Conservation (phyloP, 345 rosid genomes). For the Theobroma cacao region DNA sequence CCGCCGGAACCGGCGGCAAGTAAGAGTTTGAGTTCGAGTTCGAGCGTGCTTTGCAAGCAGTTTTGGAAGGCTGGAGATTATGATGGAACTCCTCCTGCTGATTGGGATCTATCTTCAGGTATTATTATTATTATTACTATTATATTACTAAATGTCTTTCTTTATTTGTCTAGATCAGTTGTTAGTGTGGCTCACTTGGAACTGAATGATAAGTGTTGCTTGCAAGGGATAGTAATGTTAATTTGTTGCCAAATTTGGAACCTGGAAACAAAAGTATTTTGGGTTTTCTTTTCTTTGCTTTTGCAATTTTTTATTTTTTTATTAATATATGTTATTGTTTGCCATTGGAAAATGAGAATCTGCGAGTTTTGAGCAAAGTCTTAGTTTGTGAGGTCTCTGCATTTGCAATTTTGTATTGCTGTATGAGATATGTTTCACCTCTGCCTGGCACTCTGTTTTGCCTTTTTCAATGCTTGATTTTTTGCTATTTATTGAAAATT, state of each 20-base stretch:
- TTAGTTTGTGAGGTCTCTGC: neutral
- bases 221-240: neutral
- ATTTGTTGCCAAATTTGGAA: neutral
- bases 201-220: neutral
- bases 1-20: neutral
- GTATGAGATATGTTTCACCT: neutral
- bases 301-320: neutral
- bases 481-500: neutral
- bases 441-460: neutral
- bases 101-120: conserved; percentile 61
- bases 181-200: neutral
- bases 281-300: neutral
- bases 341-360: neutral
- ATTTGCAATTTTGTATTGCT: neutral
- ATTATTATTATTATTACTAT: neutral
- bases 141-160: neutral
- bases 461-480: neutral
- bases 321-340: neutral
- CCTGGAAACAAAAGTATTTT: neutral
- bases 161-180: neutral
- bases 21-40: conserved; percentile 7
- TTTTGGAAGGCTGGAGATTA: conserved; percentile 97
- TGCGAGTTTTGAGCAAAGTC: neutral
- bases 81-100: conserved; percentile 45
- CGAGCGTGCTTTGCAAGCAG: conserved; percentile 43